These are phyloP conservation scores for Madurella fahalii DNA, from an alignment of 2,329 filamentous ascomycete genomes.

Conservation along the genomic window DNA sequence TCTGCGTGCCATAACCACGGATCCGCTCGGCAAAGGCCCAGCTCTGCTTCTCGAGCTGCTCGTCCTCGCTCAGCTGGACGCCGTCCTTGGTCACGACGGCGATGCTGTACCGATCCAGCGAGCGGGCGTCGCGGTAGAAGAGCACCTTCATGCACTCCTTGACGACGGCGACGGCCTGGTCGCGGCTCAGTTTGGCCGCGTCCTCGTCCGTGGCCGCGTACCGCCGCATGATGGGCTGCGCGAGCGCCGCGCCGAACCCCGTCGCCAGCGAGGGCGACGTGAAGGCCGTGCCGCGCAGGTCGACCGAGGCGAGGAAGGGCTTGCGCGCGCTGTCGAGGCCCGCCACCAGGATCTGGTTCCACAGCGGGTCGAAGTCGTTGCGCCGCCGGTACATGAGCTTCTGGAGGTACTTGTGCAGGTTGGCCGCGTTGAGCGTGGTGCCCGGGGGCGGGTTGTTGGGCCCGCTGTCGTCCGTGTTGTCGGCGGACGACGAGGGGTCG, in stretches of 20 bases:
- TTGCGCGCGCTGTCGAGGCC: conserved; percentile 74
- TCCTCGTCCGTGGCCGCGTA: conserved; percentile 80
- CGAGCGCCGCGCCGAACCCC: conserved; percentile 88
- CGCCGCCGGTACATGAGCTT: conserved; percentile 96
- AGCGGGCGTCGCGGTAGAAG: conserved; percentile 94
- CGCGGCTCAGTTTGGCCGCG: conserved; percentile 65
- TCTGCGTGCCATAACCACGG: conserved; percentile 89
- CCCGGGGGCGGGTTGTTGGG: conserved; percentile 41
- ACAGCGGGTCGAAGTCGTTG: conserved; percentile 92
- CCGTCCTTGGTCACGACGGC: conserved; percentile 85
- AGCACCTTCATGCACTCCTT: conserved; percentile 98
- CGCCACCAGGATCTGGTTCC: conserved; percentile 91
- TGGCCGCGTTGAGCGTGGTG: conserved; percentile 69
- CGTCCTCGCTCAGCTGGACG: conserved; percentile 77
- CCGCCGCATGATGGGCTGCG: conserved; percentile 83
- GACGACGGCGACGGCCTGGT: conserved; percentile 74
- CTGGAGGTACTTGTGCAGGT: conserved; percentile 92
- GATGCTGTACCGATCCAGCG: conserved; percentile 85
- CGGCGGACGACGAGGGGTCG: conserved; percentile 31
- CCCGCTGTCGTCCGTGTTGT: conserved; percentile 35
- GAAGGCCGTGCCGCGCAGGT: conserved; percentile 91
- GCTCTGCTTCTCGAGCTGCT: conserved; percentile 91
- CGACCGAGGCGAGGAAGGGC: conserved; percentile 88
- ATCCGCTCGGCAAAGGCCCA: conserved; percentile 98
- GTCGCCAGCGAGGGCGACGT: conserved; percentile 84